phyloP scores from a whole-genome alignment of 2,329 filamentous ascomycete genomes.

The Corinectria fuckeliana region DNA sequence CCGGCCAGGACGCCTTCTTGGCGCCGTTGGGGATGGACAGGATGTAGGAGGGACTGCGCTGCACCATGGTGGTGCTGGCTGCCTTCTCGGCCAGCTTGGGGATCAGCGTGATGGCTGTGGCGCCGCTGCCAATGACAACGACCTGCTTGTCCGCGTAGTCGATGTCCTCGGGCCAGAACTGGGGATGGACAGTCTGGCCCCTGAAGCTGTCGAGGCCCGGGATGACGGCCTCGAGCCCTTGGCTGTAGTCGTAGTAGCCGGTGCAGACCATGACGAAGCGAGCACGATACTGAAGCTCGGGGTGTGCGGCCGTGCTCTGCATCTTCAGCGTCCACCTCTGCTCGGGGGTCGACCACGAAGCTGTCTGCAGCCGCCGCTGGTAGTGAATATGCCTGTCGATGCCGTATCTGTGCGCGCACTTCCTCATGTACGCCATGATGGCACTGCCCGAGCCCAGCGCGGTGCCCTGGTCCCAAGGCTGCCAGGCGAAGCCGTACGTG shows the following conservation, averaged over 20 bases:
- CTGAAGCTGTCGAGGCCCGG: slow-evolving; percentile 45
- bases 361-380: not conserved
- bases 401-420: not conserved
- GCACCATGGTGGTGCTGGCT: slow-evolving; percentile 69
- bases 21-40: slow-evolving; percentile 35
- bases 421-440: not conserved
- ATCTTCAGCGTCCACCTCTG: not conserved
- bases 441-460: not conserved
- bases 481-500: slow-evolving; percentile 72
- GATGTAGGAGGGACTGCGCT: slow-evolving; percentile 69
- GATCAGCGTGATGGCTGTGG: slow-evolving; percentile 69
- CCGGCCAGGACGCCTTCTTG: not conserved
- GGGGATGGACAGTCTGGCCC: slow-evolving; percentile 65
- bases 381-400: not conserved
- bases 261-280: not conserved
- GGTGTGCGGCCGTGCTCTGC: not conserved
- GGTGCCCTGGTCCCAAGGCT: slow-evolving; percentile 65
- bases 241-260: slow-evolving; percentile 46
- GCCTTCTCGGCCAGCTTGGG: slow-evolving; percentile 65
- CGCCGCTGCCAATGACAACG: slow-evolving; percentile 71
- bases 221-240: slow-evolving; percentile 58
- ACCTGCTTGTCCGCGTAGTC: slow-evolving; percentile 69
- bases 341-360: not conserved
- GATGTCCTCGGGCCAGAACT: slow-evolving; percentile 73
- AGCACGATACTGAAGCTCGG: not conserved